Base-by-base conservation (phyloP, 257 asterid species). In the Penstemon barbatus region DNA sequence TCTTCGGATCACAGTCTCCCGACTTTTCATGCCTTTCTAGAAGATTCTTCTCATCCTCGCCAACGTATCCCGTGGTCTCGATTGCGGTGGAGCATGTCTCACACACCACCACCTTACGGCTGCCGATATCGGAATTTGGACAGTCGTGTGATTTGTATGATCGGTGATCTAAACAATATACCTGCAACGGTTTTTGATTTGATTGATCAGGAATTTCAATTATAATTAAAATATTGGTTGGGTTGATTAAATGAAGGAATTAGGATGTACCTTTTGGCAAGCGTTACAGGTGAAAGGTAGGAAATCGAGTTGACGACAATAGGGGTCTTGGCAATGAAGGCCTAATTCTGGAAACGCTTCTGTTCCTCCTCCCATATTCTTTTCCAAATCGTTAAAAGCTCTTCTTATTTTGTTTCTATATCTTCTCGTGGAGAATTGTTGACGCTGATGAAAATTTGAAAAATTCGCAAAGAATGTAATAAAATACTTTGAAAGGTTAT, bases 331-430 rank as follows among this genome's bases (percentile, higher is more conserved):
- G 87, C 97, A 93, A 53, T 93, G 99, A 63, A 79, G 61, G 33
- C 99, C 99, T 74, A 93, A 78, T 63, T 90, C 95, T n/a, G 96
- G 96, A 72, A 85, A 88, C 51, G 87, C 87, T 82, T 88, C 96
- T 15, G 99, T 88, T 77, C 99, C 97, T 75, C 88, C 90, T 66
- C 65, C 83, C 91, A 84, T 78, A 51, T 33, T 57, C 33, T 25
- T 25, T 25, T 25, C 33, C 33, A 25, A 25, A 25, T 25, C 33
- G 33, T 25, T 25, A 1, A 25, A 25, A 25, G 33, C 33, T 25
- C 33, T 25, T 25, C 33, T 25, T 25, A 25, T 1, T 0, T 25
- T 25, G 33, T 25, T 25, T 25, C 33, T 25, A 1, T 25, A 1
- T 25, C 33, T 25, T 25, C 33, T 25, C 33, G 33, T 25, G 33